Evolutionary conservation across 768 basidiomycete genomes (phyloP).

Genomic region (Cystofilobasidium macerans): DNA sequence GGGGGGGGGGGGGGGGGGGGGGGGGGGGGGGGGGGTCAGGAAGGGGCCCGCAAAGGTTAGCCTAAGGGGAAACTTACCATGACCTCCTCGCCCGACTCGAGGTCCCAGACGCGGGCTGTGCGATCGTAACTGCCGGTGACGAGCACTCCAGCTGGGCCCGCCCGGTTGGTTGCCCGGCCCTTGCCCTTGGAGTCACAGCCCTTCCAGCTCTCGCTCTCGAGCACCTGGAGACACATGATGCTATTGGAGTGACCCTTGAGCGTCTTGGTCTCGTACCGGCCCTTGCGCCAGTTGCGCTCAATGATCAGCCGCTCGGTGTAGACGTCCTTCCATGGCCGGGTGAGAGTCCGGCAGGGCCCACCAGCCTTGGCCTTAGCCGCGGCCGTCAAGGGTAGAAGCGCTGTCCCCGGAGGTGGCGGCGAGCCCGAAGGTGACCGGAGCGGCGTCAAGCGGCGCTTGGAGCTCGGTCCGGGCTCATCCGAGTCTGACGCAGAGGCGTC

Average conservation of each 20-base stretch:
- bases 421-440: neutral
- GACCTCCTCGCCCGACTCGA: constrained; percentile 77
- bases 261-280: constrained; percentile 70
- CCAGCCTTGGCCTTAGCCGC: neutral
- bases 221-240: constrained; percentile 79
- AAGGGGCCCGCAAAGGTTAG: neutral
- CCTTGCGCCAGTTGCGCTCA: constrained; percentile 94
- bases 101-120: constrained; percentile 89
- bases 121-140: constrained; percentile 97
- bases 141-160: constrained; percentile 45
- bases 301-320: constrained; percentile 94
- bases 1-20: no score
- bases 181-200: constrained; percentile 5
- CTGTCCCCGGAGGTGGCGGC: neutral
- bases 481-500: neutral
- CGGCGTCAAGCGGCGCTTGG: neutral
- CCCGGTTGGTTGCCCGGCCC: neutral
- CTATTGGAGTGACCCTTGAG: constrained; percentile 90
- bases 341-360: constrained; percentile 34
- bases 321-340: constrained; percentile 95
- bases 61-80: constrained; percentile 42
- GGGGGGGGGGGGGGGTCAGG: neutral
- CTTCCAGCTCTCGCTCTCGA: constrained; percentile 19
- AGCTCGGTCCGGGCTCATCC: neutral
- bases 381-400: neutral